Evolutionary conservation across 2,329 filamentous ascomycete species (phyloP).

Genomic region (Aspergillus tubingensis): DNA sequence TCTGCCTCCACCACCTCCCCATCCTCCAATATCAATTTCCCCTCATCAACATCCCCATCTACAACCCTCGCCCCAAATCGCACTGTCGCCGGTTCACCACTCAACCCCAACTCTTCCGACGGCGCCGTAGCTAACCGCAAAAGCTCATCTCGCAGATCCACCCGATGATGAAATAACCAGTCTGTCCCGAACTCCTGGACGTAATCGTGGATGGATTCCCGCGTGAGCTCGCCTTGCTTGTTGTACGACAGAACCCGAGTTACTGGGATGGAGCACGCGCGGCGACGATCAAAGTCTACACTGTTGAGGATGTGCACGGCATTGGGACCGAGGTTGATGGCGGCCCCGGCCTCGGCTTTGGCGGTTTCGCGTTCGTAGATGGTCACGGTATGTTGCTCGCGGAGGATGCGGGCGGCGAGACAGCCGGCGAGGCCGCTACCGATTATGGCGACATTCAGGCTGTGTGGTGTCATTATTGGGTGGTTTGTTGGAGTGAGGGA

Average conservation of each 20-base stretch:
- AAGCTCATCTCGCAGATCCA: constrained; percentile 13
- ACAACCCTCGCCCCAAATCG: background rate
- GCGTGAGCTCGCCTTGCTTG: background rate
- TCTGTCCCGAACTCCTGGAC: constrained; percentile 2
- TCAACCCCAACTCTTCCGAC: constrained; percentile 3
- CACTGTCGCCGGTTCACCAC: constrained; percentile 5
- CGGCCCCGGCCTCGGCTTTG: constrained; percentile 5
- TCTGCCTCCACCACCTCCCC: constrained; percentile 1
- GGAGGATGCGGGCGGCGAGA: constrained; percentile 16
- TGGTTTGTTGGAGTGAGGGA: too few species aligned
- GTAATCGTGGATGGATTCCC: background rate
- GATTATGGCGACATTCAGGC: constrained; percentile 15
- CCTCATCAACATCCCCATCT: background rate
- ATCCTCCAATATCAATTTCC: background rate
- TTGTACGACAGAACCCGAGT: background rate
- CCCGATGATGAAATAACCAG: constrained; percentile 13
- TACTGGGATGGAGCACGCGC: background rate
- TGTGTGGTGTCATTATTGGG: background rate
- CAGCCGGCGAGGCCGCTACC: constrained; percentile 15
- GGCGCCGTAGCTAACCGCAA: constrained; percentile 8
- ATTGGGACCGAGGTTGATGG: constrained; percentile 14
- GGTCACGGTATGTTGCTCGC: constrained; percentile 14
- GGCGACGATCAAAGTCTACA: constrained; percentile 5
- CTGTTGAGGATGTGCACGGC: constrained; percentile 9
- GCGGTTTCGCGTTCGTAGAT: constrained; percentile 6